These are phyloP conservation scores for Venturiaceae sp. DNA, from an alignment of 2,329 filamentous ascomycete species.

Conservation along the genomic window DNA sequence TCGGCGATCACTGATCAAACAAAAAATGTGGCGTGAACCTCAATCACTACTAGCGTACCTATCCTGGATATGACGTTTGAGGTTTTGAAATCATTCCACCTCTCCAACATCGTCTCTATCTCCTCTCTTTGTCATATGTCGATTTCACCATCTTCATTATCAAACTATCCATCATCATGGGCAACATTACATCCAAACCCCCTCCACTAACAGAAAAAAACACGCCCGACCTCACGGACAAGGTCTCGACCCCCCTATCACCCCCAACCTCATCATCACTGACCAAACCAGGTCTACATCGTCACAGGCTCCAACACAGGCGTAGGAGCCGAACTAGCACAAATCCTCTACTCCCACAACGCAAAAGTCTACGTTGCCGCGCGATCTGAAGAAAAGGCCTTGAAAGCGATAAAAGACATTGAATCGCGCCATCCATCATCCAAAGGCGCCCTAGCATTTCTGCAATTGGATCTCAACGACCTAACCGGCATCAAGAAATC, in stretches of 20 bases:
- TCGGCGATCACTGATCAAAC: too few species aligned
- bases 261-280: background rate
- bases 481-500: constrained; percentile 29
- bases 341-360: constrained; percentile 2
- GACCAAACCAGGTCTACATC: background rate
- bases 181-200: background rate
- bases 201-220: background rate
- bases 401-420: constrained; percentile 21
- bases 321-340: background rate
- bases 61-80: too few species aligned
- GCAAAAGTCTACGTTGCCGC: constrained; percentile 5
- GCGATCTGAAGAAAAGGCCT: background rate
- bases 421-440: constrained; percentile 15
- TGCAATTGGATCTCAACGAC: constrained; percentile 31
- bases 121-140: too few species aligned
- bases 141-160: background rate
- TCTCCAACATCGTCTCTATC: too few species aligned
- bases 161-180: background rate
- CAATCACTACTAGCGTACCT: too few species aligned
- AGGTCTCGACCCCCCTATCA: background rate
- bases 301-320: constrained; percentile 2
- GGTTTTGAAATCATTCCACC: too few species aligned
- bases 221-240: background rate
- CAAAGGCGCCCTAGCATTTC: constrained; percentile 13
- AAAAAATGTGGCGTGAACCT: too few species aligned